Base-by-base conservation (phyloP, 2,329 filamentous ascomycete genomes). In the Claviceps arundinis region DNA sequence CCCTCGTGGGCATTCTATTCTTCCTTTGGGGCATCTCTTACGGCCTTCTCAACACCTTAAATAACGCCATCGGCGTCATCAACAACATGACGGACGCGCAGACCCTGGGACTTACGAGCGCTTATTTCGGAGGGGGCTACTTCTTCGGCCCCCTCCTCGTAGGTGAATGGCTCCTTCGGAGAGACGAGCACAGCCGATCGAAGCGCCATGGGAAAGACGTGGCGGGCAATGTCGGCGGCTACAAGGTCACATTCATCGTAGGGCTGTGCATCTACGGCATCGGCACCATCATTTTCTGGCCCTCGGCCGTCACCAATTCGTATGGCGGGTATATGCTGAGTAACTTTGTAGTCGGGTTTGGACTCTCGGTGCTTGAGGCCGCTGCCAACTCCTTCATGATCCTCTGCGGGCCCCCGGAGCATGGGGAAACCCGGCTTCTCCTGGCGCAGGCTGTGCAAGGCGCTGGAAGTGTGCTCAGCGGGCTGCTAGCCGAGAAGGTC, bases 11-110 rank as follows among this genome's bases (percentile, higher is more conserved):
- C 1, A 77, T 90, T 6, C 72, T 95, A 0, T 95, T 95, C 68
- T 82, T 95, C 57, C 71, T 95, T 2, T 95, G 89, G 89, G 90
- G 90, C 0, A 85, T 95, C 53, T 89, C 89, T 0, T 95, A 95
- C 59, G 90, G 90, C 0, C 75, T 95, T 2, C 73, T 95, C 5
- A 89, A 93, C 60, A 85, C 84, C 0, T 76, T 96, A 30, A 95
- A 95, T 63, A 76, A 75, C 19, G 80, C 81, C 24, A 82, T 89
- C 50, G 80, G 84, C 38, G 62, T 67, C 13, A 76, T 88, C 5
- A 76, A 82, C 14, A 61, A 76, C 22, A 83, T 85, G 73, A 77
- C 73, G 1, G 65, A 73, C 0, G 74, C 78, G 6, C 75, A 89
- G 64, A 82, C 77, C 0, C 69, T 88, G 3, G 82, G 82, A 1